These are phyloP conservation scores for Pterocarpus santalinus DNA, from an alignment of 306 rosid species.

Conservation along the genomic window DNA sequence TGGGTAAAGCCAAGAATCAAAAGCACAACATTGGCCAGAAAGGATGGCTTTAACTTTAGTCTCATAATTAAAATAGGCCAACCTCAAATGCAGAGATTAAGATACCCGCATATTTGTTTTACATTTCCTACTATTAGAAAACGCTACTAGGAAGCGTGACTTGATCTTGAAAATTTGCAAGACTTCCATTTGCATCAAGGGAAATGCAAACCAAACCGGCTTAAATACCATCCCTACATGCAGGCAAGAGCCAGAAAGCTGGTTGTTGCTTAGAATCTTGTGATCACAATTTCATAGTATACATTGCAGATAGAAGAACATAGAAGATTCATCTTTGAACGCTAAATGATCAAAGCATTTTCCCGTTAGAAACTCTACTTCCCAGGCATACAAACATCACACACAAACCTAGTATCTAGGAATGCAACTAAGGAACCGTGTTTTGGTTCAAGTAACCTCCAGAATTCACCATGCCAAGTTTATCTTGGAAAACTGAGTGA, in stretches of 20 bases:
- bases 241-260: too few relatives aligned
- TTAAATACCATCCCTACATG: too few relatives aligned
- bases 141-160: not conserved
- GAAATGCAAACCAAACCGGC: not conserved
- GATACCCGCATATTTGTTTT: too few relatives aligned
- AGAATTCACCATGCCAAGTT: constrained; percentile 2
- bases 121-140: not conserved
- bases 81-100: too few relatives aligned
- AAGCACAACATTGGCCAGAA: too few relatives aligned
- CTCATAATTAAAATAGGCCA: too few relatives aligned
- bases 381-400: not conserved
- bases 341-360: not conserved
- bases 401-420: constrained; percentile 6
- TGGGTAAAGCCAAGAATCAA: too few relatives aligned
- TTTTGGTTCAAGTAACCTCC: not conserved
- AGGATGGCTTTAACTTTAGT: too few relatives aligned
- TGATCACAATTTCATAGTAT: too few relatives aligned
- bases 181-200: too few relatives aligned
- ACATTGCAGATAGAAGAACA: not conserved
- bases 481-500: not conserved
- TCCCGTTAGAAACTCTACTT: not conserved
- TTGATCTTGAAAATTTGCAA: too few relatives aligned
- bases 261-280: not conserved
- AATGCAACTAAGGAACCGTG: not conserved
- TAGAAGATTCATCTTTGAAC: not conserved